phyloP scores from a whole-genome alignment of 306 rosid genomes.

The Mucuna pruriens region DNA sequence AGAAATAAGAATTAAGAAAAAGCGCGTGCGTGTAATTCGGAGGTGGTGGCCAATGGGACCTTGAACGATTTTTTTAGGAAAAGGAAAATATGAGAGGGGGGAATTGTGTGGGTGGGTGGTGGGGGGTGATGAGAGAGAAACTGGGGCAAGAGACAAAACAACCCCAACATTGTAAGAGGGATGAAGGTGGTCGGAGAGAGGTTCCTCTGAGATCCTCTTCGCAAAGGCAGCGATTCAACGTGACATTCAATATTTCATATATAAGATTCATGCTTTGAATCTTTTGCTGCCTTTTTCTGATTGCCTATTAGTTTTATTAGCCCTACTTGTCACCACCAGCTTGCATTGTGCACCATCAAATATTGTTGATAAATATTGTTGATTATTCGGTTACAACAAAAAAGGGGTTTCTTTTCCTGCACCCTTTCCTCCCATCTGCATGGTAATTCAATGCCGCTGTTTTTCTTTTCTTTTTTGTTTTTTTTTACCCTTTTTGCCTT shows the following conservation, averaged over 20 bases:
- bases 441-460: slow-evolving; percentile 51
- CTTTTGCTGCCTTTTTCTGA: slow-evolving; percentile 72
- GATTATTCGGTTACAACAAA: slow-evolving; percentile 22
- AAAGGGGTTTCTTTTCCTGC: slow-evolving; percentile 38
- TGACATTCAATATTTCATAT: not conserved
- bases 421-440: slow-evolving; percentile 39
- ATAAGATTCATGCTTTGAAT: slow-evolving; percentile 29
- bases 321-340: slow-evolving; percentile 32
- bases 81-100: not conserved
- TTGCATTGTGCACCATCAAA: not conserved
- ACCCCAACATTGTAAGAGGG: slow-evolving; percentile 5
- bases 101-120: slow-evolving; percentile 49
- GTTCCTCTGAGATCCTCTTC: slow-evolving; percentile 82
- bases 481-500: not conserved
- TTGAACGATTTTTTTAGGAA: slow-evolving; percentile 24
- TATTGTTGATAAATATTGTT: slow-evolving; percentile 41
- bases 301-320: slow-evolving; percentile 43
- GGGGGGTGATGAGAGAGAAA: slow-evolving; percentile 63
- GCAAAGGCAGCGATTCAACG: slow-evolving; percentile 61
- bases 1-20: not conserved
- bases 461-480: no score
- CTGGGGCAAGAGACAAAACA: slow-evolving; percentile 1
- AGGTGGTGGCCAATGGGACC: slow-evolving; percentile 30
- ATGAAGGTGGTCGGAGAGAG: slow-evolving; percentile 73
- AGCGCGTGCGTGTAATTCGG: slow-evolving; percentile 36